Conservation (phyloP, 1,139 yeast species). For the Hansenula lynferdii region DNA sequence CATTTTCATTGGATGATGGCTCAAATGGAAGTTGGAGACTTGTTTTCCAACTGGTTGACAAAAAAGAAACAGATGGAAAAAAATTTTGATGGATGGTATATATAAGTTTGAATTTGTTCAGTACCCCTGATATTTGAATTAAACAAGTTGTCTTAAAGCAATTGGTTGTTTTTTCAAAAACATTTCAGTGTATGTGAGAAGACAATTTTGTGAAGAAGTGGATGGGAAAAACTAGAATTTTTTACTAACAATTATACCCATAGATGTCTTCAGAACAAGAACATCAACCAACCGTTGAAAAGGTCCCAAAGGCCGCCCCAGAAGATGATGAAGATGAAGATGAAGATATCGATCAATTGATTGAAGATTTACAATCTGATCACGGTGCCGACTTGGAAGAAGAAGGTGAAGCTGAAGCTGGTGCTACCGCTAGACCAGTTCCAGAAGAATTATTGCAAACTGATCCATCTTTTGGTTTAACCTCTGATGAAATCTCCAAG, state of each 20-base stretch:
- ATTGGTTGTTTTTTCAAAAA: too few species aligned
- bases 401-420: slow-evolving; percentile 32
- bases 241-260: slow-evolving; percentile 2
- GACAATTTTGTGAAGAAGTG: too few species aligned
- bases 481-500: slow-evolving; percentile 73
- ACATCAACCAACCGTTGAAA: slow-evolving; percentile 34
- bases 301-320: slow-evolving; percentile 26
- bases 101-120: too few species aligned
- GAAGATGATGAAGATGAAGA: slow-evolving; percentile 51
- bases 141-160: too few species aligned
- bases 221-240: too few species aligned
- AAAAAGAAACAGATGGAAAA: too few species aligned
- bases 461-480: slow-evolving; percentile 76
- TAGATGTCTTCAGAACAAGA: slow-evolving; percentile 9
- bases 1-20: neutral
- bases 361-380: slow-evolving; percentile 84
- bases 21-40: too few species aligned
- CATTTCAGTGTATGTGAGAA: too few species aligned
- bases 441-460: slow-evolving; percentile 91
- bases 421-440: slow-evolving; percentile 53
- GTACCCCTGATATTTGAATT: too few species aligned
- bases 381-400: slow-evolving; percentile 54
- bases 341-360: slow-evolving; percentile 85
- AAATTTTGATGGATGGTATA: too few species aligned
- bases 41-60: too few species aligned